These are phyloP conservation scores for Liquidambar formosana DNA, from an alignment of 164 flowering plant species.

Conservation along the genomic window DNA sequence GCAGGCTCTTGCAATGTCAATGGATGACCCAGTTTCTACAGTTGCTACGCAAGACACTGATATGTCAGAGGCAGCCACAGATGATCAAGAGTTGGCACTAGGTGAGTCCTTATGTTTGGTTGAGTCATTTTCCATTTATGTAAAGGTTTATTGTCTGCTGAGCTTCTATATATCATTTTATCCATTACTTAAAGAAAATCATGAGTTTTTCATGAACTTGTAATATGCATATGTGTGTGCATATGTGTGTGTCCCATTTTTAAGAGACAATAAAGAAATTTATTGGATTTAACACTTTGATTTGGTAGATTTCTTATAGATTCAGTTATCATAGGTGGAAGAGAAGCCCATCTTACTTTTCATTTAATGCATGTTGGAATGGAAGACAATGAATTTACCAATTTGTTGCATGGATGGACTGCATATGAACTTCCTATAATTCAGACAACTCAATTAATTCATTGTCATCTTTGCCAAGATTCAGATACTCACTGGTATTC, in stretches of 20 bases:
- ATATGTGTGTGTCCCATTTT: background rate
- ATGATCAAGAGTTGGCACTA: conserved; percentile 77
- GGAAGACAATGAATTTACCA: no score
- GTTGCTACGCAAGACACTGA: conserved; percentile 50
- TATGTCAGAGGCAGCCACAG: conserved; percentile 79
- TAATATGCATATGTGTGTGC: background rate
- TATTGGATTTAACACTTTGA: no score
- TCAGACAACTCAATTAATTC: background rate
- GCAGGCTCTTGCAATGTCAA: conserved; percentile 92
- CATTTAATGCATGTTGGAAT: no score
- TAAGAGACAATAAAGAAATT: background rate
- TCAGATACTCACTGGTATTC: background rate
- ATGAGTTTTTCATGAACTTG: background rate
- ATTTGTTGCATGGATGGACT: background rate
- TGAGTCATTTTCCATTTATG: background rate
- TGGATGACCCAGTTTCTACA: conserved; percentile 63
- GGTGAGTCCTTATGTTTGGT: conserved; percentile 44
- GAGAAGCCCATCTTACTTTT: no score
- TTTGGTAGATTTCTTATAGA: no score
- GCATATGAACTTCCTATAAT: background rate
- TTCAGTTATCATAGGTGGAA: no score
- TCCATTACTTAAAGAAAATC: background rate
- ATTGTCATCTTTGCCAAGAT: background rate
- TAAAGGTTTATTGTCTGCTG: background rate
- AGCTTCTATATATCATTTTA: background rate